Evolutionary conservation across 768 basidiomycete species (phyloP), one percentile per base, ranked within the genome.

Genomic region (Psilocybe cubensis): DNA sequence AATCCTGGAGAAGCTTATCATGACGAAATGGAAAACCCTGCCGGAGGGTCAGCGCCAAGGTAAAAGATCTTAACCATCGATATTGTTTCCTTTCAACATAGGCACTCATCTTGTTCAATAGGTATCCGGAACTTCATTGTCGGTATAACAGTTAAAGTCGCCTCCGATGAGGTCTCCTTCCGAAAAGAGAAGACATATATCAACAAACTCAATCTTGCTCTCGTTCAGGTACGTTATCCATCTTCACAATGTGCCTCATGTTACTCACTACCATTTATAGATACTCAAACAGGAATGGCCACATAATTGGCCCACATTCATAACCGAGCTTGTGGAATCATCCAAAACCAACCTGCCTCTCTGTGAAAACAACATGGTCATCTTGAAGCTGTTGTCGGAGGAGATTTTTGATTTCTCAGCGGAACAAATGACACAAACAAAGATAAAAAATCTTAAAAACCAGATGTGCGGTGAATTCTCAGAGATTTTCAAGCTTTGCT

Each of bases 281-380:
- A 97, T 99, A 59, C 79, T 99, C 62, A 99, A 98, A 76, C 97
- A 98, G 79, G 97, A 98, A 72, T 99, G 97, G 97, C 96, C 96
- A 23, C 93, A 97, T 71, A 95, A 97, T 68, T 99, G 97, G 97
- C 96, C 96, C 28, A 92, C 84, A 20, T 98, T 98, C 79, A 97
- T 98, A 66, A 87, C 92, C 10, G 96, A 98, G 73, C 91, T 98
- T 44, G 95, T 98, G 57, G 90, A 95, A 64, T 97, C 96, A 7
- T 98, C 96, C 42, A 96, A 96, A 74, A 94, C 93, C 41, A 98
- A 95, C 70, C 85, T 98, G 38, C 88, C 92, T 2, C 84, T 98
- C 27, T 98, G 97, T 82, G 97, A 99, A 78, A 99, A 99, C 83
- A 99, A 99, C 78, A 99, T 99, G 97, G 85, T 94, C 72, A 98